Base-by-base conservation (phyloP, 208 protist species). In the Leishmania guyanensis region DNA sequence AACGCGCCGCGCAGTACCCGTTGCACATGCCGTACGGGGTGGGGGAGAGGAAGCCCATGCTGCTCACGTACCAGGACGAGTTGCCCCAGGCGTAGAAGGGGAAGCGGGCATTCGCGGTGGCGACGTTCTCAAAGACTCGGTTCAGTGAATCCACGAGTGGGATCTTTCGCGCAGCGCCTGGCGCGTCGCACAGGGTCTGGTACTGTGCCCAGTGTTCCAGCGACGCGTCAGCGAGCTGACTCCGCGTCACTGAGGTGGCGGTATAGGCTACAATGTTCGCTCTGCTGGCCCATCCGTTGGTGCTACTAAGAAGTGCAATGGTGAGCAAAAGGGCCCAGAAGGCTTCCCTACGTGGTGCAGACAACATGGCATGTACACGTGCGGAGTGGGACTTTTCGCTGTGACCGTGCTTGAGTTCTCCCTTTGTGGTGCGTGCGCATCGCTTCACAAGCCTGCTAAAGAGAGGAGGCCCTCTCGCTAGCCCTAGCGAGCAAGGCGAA, bases 71-170 rank as follows among this genome's bases (percentile, higher is more conserved):
- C 81, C 80, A 90, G 33, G 68, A 39, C 0, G 84, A 78, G 43
- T 14, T 33, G 36, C 79, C 74, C 43, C 72, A 82, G 33, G 79
- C 82, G 70, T 90, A 92, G 65, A 88, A 92, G 5, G 88, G 86
- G 10, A 62, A 53, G 54, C 79, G 71, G 33, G n/a, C 20, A 14
- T 22, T 70, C 16, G 14, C 1, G 4, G 4, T 29, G 2, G 53
- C 36, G 20, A 72, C 12, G 22, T 5, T 26, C n/a, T 58, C 56
- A 62, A 76, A 76, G 17, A 17, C 29, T n/a, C 79, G 22, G 64
- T 81, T 56, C 8, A 81, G 76, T 48, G 75, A 33, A 22, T 54
- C 3, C 1, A 3, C 0, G 5, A 62, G 14, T 5, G 16, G 33
- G 16, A 77, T 77, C 39, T 51, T 78, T 22, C 68, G 43, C 1